Evolutionary conservation across 2,329 filamentous ascomycete species (phyloP).

Genomic region (Teratosphaeria destructans): DNA sequence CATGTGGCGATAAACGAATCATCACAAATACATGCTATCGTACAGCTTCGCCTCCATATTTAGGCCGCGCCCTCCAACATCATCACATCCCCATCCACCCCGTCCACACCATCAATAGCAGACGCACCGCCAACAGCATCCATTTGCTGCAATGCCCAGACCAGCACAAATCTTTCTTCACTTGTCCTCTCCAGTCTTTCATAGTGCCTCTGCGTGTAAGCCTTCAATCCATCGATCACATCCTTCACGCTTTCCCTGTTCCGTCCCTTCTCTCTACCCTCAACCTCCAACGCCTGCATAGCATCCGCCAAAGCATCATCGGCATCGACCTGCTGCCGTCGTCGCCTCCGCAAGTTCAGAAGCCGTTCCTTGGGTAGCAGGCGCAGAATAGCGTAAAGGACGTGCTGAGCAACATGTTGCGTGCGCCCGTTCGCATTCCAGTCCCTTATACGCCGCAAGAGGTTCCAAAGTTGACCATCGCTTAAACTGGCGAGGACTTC

Average conservation of each 20-base stretch:
- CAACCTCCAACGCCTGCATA: constrained; percentile 13
- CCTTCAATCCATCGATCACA: constrained; percentile 73
- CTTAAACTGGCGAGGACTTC: constrained; percentile 69
- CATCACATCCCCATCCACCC: neutral
- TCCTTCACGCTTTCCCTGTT: constrained; percentile 62
- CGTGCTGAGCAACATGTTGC: constrained; percentile 71
- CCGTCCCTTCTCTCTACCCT: constrained; percentile 22
- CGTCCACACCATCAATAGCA: neutral
- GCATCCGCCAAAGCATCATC: constrained; percentile 17
- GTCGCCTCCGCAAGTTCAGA: constrained; percentile 35
- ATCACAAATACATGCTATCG: too few species aligned
- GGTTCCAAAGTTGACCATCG: constrained; percentile 73
- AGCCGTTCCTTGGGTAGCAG: constrained; percentile 72
- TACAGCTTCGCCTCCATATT: neutral
- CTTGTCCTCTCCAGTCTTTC: constrained; percentile 78
- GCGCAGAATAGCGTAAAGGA: constrained; percentile 68
- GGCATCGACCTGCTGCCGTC: constrained; percentile 11
- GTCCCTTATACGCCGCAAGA: constrained; percentile 75
- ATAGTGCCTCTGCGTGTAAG: constrained; percentile 90
- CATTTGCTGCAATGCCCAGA: constrained; percentile 91
- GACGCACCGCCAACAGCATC: constrained; percentile 36
- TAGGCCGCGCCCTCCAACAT: neutral
- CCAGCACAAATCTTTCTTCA: constrained; percentile 88
- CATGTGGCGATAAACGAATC: too few species aligned
- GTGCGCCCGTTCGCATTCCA: constrained; percentile 97